These are phyloP conservation scores for Rosa hybrid DNA, from an alignment of 331 rosid genomes.

Conservation along the genomic window DNA sequence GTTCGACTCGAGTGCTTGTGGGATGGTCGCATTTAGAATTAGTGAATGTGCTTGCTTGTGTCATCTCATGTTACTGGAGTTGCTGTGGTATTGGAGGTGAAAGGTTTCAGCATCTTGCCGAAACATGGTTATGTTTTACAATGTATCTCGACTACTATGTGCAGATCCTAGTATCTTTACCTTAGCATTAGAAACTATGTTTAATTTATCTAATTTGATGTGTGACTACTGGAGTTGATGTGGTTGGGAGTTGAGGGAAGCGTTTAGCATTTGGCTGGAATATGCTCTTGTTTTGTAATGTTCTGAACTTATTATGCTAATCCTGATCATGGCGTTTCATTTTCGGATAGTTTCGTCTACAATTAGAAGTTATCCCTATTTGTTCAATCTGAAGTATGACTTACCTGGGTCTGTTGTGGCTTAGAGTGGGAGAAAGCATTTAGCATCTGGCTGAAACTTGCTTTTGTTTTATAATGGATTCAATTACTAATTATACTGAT, in stretches of 20 bases:
- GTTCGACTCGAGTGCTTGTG: slow-evolving; percentile 50
- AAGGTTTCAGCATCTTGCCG: not conserved
- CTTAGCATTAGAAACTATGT: not conserved
- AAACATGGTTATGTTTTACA: not conserved
- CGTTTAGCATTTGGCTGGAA: not conserved
- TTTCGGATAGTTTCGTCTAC: not conserved
- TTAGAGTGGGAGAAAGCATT: not conserved
- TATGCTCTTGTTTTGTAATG: not conserved
- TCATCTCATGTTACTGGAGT: not conserved
- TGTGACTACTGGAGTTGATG: not conserved
- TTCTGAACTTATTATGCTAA: not conserved
- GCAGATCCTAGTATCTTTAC: not conserved
- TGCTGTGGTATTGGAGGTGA: not conserved
- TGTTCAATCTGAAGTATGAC: not conserved
- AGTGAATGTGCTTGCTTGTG: not conserved
- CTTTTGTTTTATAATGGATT: not conserved
- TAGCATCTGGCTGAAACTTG: not conserved
- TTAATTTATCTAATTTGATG: not conserved
- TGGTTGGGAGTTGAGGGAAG: not conserved
- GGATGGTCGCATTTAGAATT: slow-evolving; percentile 46
- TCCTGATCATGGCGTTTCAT: not conserved
- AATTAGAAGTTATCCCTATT: not conserved
- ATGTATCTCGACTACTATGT: not conserved
- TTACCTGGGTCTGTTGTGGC: not conserved
- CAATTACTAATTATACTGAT: too few species aligned